Evolutionary conservation across 225 moss, liverwort and hornwort genomes (phyloP), one percentile per base, ranked within the genome.

Genomic region (Anthoceros angustus): DNA sequence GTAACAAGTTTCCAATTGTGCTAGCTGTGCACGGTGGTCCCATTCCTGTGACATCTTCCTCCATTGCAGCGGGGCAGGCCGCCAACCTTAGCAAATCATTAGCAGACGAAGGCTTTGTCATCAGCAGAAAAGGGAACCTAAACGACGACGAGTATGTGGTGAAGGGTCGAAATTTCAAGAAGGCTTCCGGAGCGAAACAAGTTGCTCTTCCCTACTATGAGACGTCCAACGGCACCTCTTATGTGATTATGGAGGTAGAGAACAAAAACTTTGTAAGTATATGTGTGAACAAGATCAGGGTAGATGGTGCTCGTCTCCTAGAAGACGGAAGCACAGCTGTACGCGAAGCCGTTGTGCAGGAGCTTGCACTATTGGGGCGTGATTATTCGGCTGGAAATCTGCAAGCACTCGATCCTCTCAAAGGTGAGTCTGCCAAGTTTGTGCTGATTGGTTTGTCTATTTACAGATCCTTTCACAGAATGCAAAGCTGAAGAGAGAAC

Each of bases 241-340:
- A 86, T 67, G 92, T 92, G 66, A 91, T 81, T 70, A 70, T 92
- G 82, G 98, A 92, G 82, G 87, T 92, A 40, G 87, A 98, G 55
- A 92, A 77, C 72, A 84, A 82, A 72, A 87, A 73, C 32, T 83
- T 98, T 69, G 74, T 87, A 23, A 82, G 78, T 67, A 75, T 98
- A 49, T 92, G 92, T 71, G 88, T 89, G 80, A 76, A 88, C 70
- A 98, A 98, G 75, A 79, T 92, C 64, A 88, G 88, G 72, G 82
- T 98, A 42, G 98, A 98, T 72, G 77, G 85, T 41, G 83, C 74
- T 46, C 79, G 87, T 63, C 75, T 98, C 25, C 74, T 98, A 74
- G 98, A 98, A 70, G 89, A 98, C 67, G 87, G 79, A 41, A 86
- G 80, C 68, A 73, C 80, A 62, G 77, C 79, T 70, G 92, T 88